A percentile compares a stretch with the other conserved stretches of the same genome.
Conservation (phyloP, 495 filamentous ascomycete species). For the Bacidia rubella region DNA sequence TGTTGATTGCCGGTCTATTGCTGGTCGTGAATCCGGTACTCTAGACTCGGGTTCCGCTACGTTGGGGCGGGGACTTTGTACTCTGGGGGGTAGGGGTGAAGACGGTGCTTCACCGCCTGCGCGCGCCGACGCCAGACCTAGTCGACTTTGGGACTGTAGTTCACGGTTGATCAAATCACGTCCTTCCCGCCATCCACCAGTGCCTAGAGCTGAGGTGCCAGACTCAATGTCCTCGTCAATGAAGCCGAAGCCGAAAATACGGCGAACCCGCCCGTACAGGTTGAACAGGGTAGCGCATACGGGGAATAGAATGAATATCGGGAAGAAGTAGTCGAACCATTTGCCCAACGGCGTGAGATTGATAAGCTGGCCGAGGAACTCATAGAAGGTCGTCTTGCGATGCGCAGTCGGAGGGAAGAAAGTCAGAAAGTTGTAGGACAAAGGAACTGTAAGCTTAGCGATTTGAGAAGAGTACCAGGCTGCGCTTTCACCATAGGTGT, state of each 20-base stretch:
- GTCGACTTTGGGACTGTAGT: constrained; percentile 46
- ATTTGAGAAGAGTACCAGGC: constrained; percentile 91
- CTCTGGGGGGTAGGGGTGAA: constrained; percentile 6
- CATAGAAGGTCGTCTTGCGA: constrained; percentile 62
- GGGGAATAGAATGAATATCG: constrained; percentile 70
- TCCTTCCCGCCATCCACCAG: constrained; percentile 86
- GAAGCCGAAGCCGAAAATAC: constrained; percentile 57
- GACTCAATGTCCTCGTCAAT: constrained; percentile 53
- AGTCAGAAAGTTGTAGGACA: constrained; percentile 91
- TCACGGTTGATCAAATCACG: constrained; percentile 89
- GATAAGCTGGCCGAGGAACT: constrained; percentile 73
- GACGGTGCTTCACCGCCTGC: constrained; percentile 1
- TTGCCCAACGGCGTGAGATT: constrained; percentile 70
- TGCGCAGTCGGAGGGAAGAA: constrained; percentile 60
- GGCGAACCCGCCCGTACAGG: constrained; percentile 69
- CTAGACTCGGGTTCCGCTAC: neutral
- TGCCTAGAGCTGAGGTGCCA: constrained; percentile 49
- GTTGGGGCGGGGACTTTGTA: constrained; percentile 1
- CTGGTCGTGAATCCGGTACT: constrained; percentile 1
- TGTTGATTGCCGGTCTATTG: neutral
- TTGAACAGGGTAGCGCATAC: constrained; percentile 74
- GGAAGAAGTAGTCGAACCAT: constrained; percentile 81
- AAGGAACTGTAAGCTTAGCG: constrained; percentile 76
- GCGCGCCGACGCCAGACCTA: constrained; percentile 30
- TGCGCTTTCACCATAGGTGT: constrained; percentile 80